Conservation (phyloP, 306 rosid species). For the Fragaria nilgerrensis region DNA sequence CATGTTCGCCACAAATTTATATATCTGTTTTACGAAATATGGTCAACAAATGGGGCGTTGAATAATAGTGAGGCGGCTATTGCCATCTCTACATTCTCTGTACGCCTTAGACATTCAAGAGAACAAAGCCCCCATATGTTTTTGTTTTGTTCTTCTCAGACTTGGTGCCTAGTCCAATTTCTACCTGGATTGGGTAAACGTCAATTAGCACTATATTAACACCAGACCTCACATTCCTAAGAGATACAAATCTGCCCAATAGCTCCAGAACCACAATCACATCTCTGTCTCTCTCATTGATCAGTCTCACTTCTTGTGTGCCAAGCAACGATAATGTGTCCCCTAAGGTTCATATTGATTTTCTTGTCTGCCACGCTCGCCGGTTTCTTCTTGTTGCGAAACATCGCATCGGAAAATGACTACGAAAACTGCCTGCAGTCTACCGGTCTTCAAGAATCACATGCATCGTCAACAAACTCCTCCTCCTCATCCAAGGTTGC, state of each 20-base stretch:
- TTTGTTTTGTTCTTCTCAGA: not conserved
- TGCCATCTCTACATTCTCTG: not conserved
- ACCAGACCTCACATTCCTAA: not conserved
- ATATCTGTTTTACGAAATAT: not conserved
- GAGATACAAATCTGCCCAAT: not conserved
- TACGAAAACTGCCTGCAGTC: not conserved
- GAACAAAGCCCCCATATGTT: not conserved
- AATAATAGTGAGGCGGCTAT: not conserved
- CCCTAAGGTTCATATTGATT: slow-evolving; percentile 1
- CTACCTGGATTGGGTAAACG: not conserved
- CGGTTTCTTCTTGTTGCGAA: slow-evolving; percentile 6
- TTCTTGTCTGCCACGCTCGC: slow-evolving; percentile 1
- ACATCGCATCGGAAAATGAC: not conserved
- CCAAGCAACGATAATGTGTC: slow-evolving; percentile 11
- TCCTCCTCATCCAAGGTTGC: not conserved
- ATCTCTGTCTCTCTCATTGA: not conserved
- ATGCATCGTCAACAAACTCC: not conserved
- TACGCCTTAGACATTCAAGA: not conserved
- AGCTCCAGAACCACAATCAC: no score
- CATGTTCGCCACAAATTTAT: accelerated
- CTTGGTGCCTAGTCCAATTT: not conserved
- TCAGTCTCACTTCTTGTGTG: not conserved
- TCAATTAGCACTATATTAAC: not conserved
- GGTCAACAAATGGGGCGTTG: not conserved
- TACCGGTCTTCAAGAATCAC: not conserved